A percentile compares a stretch with the other conserved stretches of the same genome.
phyloP scores from a whole-genome alignment of 345 rosid genomes.

The Bruguiera sexangula region DNA sequence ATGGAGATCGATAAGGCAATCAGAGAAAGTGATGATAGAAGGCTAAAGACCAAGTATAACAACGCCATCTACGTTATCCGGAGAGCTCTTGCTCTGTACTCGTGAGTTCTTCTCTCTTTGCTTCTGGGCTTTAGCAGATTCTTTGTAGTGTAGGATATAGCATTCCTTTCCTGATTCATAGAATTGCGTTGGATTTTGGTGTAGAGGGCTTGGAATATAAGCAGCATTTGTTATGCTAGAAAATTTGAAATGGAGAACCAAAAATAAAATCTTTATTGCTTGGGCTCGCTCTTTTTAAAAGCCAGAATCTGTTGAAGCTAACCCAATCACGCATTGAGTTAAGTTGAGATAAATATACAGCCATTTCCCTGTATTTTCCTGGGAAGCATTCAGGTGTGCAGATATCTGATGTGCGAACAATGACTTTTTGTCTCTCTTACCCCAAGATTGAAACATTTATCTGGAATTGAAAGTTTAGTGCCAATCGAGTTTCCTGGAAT shows the following conservation, averaged over 20 bases:
- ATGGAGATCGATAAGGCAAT: constrained; percentile 97
- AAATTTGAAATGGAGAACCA: background rate
- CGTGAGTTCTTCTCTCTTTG: constrained; percentile 48
- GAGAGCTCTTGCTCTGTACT: constrained; percentile 86
- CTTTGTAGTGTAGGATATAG: background rate
- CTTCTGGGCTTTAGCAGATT: constrained; percentile 5
- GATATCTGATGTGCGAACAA: no score
- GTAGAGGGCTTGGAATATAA: background rate
- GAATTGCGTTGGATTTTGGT: constrained; percentile 11
- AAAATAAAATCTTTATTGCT: background rate
- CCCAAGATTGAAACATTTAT: no score
- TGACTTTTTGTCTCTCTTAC: no score
- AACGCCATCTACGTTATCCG: constrained; percentile 83
- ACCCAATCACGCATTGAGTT: background rate
- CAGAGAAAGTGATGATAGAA: constrained; percentile 70
- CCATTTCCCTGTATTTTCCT: background rate
- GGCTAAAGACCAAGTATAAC: constrained; percentile 89
- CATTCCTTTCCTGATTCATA: constrained; percentile 5
- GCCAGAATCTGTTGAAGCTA: background rate
- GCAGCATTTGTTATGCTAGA: background rate
- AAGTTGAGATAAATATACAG: background rate
- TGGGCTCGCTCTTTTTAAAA: background rate
- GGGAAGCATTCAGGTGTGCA: no score
- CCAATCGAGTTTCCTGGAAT: no score
- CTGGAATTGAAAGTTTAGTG: no score